A percentile compares a stretch with the other conserved stretches of the same genome.
These are phyloP conservation scores for Saksenaea vasiformis DNA, from an alignment of 371 early-diverging fungal genomes.

Conservation along the genomic window DNA sequence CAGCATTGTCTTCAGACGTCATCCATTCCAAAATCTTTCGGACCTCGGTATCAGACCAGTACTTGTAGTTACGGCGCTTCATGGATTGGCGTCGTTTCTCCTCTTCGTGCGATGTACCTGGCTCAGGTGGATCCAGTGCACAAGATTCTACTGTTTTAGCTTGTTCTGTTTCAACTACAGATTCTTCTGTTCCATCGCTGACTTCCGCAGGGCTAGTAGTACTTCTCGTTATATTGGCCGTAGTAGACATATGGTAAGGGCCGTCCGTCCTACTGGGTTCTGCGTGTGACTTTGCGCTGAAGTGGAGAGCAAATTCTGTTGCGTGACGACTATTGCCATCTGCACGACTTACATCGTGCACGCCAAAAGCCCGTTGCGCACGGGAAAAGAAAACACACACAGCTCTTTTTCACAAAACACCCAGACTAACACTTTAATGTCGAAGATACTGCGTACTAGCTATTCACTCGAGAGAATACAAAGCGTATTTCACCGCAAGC, in stretches of 20 bases:
- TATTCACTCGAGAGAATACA: too few species aligned
- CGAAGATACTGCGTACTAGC: too few species aligned
- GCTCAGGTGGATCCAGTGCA: not conserved
- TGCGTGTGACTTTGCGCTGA: too few species aligned
- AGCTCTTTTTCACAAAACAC: too few species aligned
- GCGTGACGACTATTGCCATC: too few species aligned
- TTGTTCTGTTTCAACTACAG: not conserved
- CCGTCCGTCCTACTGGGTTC: too few species aligned
- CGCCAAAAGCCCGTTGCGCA: too few species aligned
- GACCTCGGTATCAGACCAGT: not conserved
- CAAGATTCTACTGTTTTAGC: not conserved
- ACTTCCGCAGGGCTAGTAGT: not conserved
- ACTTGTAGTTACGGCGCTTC: conserved; percentile 3
- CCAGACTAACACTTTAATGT: too few species aligned
- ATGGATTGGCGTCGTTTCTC: not conserved
- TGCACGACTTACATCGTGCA: too few species aligned
- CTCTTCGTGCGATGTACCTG: not conserved
- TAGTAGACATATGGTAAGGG: not conserved
- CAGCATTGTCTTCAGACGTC: not conserved
- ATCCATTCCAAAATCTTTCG: conserved; percentile 2
- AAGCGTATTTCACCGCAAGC: too few species aligned
- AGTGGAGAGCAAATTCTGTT: too few species aligned
- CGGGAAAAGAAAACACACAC: too few species aligned
- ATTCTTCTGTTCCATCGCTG: not conserved
- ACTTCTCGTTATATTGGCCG: not conserved